Conservation (phyloP, 176 grass and related monocot species). For the Raddia guianensis region DNA sequence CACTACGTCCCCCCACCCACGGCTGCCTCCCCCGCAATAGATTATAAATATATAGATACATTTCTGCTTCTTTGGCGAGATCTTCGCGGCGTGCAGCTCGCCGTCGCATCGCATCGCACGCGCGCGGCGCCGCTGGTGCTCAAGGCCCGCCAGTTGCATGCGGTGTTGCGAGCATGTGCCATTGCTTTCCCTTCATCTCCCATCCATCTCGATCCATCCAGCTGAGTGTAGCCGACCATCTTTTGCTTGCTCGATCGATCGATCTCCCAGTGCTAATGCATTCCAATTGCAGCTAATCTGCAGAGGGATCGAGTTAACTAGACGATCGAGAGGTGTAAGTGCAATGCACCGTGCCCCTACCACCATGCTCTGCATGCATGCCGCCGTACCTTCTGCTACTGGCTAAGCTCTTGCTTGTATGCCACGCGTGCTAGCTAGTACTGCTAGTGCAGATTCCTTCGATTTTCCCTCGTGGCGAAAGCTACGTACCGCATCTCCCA, state of each 20-base stretch:
- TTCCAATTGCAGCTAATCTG: not conserved
- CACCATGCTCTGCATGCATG: too few species aligned
- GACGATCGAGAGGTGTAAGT: not conserved
- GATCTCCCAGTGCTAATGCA: not conserved
- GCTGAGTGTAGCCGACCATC: not conserved
- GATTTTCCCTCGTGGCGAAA: not conserved
- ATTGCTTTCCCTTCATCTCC: not conserved
- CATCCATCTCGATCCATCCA: not conserved
- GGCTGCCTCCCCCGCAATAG: slow-evolving; percentile 22
- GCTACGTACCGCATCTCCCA: not conserved
- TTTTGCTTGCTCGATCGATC: not conserved
- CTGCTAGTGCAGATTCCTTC: not conserved
- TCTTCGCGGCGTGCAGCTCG: not conserved
- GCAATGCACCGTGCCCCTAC: too few species aligned
- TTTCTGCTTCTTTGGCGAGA: slow-evolving; percentile 12
- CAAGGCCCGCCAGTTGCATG: slow-evolving; percentile 1
- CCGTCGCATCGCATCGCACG: not conserved
- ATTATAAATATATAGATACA: not conserved
- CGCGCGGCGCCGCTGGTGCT: not conserved
- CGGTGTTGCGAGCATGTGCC: not conserved
- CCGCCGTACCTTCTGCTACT: not conserved
- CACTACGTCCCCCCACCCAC: slow-evolving; percentile 43
- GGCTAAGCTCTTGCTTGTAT: not conserved
- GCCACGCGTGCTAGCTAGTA: not conserved
- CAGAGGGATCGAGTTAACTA: not conserved